Base-by-base conservation (phyloP, 805 yeast species). In the Priceomyces carsonii region DNA sequence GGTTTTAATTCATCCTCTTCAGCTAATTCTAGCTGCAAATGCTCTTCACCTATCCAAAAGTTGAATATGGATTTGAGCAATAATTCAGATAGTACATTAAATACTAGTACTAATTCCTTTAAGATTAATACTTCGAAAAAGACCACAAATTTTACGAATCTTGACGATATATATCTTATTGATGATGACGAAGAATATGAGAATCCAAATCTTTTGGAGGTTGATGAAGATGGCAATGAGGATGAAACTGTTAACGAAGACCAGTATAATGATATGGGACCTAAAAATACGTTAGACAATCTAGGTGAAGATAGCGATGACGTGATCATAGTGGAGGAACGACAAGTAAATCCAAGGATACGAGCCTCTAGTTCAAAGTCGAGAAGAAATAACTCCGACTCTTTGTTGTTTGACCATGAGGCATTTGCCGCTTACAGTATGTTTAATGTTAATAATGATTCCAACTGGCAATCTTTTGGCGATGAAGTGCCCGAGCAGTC, bases 391-490 rank as follows among this genome's bases (percentile, higher is more conserved):
- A 62, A 63, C 36, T 57, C 65, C 13, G 72, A 68, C 45, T 56
- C 68, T 10, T 40, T 61, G 7, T 50, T 66, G 26, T 50, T 63
- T 15, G 71, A 64, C 39, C 50, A 51, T 33, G 72, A 68, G 35
- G 65, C 69, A 0, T 57, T 59, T 41, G 66, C 60, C 18, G 73
- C 73, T 2, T 66, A 66, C 43, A 66, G 66, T 36, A 56, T 66
- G 64, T 66, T 67, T 45, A 67, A 65, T 39, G 71, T 66, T 13
- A 64, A 65, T 39, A 61, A 62, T 39, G 26, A 35, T 12, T 35
- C 38, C 14, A n/a, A 8, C 12, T n/a, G 7, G 14, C 8, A n/a
- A 8, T 26, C 30, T n/a, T 26, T 19, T 8, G 18, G 18, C 12
- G 21, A 8, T 10, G 29, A n/a, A 8, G n/a, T n/a, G n/a, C n/a